Conservation (phyloP, 768 basidiomycete species). For the Kwoniella europaea region DNA sequence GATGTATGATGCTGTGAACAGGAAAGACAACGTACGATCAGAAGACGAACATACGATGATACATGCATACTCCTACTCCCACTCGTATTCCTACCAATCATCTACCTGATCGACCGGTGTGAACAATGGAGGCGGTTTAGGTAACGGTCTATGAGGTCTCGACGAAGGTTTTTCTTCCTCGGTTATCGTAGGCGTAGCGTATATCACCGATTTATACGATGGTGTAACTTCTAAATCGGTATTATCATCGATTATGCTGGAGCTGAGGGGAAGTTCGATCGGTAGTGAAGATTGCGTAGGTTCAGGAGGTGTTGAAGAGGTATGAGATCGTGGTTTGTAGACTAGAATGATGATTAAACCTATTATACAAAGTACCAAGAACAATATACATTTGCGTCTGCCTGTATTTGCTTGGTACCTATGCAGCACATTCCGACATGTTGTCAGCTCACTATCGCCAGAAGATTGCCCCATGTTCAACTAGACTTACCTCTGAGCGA, state of each 20-base stretch:
- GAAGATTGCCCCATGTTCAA: not conserved
- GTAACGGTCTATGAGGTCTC: conserved; percentile 25
- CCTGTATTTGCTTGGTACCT: conserved; percentile 96
- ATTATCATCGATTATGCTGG: conserved; percentile 3
- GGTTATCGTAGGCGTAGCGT: not conserved
- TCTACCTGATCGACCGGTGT: conserved; percentile 5
- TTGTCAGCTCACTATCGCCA: not conserved
- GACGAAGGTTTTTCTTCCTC: not conserved
- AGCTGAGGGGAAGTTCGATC: not conserved
- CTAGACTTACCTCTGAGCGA: conserved; percentile 75
- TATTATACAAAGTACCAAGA: conserved; percentile 85
- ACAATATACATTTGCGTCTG: conserved; percentile 87
- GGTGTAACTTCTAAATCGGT: conserved; percentile 1
- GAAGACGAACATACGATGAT: not conserved
- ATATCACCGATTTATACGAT: conserved; percentile 10
- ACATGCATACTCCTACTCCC: too few species aligned
- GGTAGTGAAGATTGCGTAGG: conserved; percentile 12
- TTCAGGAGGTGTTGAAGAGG: conserved; percentile 13
- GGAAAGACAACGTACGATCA: not conserved
- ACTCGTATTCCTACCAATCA: conserved; percentile 4
- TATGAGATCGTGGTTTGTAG: conserved; percentile 74
- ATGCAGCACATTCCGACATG: conserved; percentile 7
- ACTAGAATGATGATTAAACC: conserved; percentile 85
- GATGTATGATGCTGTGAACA: too few species aligned
- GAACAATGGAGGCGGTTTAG: conserved; percentile 31